phyloP scores from a whole-genome alignment of 208 protist genomes.

The Acanthamoeba lenticulata region DNA sequence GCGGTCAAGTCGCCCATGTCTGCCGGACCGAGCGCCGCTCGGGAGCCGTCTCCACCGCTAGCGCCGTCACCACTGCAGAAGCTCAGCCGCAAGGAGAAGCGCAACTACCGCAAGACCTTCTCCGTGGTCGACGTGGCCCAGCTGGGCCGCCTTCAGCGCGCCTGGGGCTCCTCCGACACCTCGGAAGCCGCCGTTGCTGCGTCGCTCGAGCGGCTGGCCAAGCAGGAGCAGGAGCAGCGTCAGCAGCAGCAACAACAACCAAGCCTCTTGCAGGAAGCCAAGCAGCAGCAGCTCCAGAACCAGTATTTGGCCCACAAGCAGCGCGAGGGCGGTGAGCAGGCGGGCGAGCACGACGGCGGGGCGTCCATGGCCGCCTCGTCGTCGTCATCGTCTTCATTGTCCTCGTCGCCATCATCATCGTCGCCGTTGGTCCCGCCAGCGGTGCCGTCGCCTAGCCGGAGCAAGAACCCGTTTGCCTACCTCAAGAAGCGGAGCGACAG shows the following conservation, averaged over 20 bases:
- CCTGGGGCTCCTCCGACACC: not conserved
- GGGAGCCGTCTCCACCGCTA: too few relatives aligned
- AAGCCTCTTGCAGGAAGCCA: not conserved
- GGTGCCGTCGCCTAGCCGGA: too few relatives aligned
- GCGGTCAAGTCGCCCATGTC: not conserved
- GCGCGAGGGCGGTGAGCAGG: too few relatives aligned
- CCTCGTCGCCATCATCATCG: not conserved
- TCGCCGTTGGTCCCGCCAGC: not conserved
- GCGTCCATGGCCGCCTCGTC: not conserved
- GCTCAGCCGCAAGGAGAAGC: slow-evolving; percentile 17
- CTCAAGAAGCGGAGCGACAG: not conserved
- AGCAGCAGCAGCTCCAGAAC: too few relatives aligned
- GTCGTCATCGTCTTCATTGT: not conserved
- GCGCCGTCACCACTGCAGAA: not conserved
- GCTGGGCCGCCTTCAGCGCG: not conserved
- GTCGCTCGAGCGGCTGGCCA: not conserved
- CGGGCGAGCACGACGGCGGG: too few relatives aligned
- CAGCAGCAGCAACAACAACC: not conserved
- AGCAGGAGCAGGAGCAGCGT: not conserved
- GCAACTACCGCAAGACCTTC: slow-evolving; percentile 32
- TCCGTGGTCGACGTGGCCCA: slow-evolving; percentile 4
- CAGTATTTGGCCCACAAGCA: too few relatives aligned
- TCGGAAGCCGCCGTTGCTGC: not conserved
- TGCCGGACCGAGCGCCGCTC: not conserved
- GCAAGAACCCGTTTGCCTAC: slow-evolving; percentile 1